phyloP scores from a whole-genome alignment of 2,329 filamentous ascomycete genomes.

The Neofusicoccum ribis region DNA sequence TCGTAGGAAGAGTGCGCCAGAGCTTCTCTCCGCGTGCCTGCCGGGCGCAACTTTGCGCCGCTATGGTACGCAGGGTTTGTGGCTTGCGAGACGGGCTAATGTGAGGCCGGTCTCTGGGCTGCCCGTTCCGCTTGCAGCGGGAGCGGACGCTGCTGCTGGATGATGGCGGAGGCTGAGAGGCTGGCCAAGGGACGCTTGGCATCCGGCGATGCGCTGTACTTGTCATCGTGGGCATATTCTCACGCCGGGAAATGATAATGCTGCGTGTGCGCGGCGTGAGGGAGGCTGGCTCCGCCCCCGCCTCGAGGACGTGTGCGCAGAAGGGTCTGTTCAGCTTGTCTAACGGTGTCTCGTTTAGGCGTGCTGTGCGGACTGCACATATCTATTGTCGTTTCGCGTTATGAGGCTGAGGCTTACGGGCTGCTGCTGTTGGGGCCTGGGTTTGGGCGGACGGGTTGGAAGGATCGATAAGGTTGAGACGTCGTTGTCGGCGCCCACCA shows the following conservation, averaged over 20 bases:
- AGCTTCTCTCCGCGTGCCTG: no score
- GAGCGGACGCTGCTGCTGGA: background rate
- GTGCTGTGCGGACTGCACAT: background rate
- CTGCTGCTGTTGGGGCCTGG: no score
- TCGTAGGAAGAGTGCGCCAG: no score
- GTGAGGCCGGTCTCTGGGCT: background rate
- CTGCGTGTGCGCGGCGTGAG: no score
- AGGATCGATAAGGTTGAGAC: conserved; percentile 12
- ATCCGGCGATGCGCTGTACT: no score
- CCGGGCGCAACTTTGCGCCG: background rate
- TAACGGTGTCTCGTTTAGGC: background rate
- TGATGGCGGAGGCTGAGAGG: background rate
- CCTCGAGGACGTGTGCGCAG: no score
- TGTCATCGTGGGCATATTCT: no score
- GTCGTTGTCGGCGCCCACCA: background rate
- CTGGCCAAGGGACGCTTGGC: no score
- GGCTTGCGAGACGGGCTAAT: background rate
- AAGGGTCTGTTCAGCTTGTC: no score
- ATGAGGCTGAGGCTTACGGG: background rate
- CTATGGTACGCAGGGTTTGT: background rate
- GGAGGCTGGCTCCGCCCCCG: no score
- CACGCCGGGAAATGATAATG: no score
- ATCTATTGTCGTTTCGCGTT: background rate
- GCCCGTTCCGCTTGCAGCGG: no score
- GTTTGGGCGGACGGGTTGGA: background rate